Evolutionary conservation across 306 rosid genomes (phyloP).

Genomic region (Phaseolus lunatus): DNA sequence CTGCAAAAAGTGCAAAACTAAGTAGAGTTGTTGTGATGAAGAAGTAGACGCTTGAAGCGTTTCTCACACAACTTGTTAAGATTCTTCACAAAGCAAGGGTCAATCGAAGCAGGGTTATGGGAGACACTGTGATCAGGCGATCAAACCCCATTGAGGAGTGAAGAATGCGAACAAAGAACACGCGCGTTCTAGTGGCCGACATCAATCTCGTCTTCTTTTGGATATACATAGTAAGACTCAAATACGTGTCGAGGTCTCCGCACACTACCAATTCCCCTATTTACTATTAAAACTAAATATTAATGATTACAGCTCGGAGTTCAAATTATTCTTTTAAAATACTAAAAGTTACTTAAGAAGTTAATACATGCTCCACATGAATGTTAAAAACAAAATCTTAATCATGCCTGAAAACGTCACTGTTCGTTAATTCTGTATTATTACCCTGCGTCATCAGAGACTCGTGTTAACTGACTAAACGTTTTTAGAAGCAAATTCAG

Average conservation of each 20-base stretch:
- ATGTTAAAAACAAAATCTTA: neutral
- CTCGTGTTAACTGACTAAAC: too few relatives aligned
- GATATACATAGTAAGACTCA: neutral
- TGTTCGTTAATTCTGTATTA: too few relatives aligned
- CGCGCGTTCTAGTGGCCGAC: constrained; percentile 58
- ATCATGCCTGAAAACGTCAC: too few relatives aligned
- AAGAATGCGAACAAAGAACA: constrained; percentile 40
- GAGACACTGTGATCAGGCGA: constrained; percentile 44
- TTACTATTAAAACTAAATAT: neutral
- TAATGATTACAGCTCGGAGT: neutral
- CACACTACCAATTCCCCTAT: neutral
- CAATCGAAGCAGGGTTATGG: constrained; percentile 41
- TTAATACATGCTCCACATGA: too few relatives aligned
- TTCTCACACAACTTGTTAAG: constrained; percentile 30
- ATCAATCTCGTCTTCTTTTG: constrained; percentile 35
- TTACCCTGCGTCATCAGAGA: too few relatives aligned
- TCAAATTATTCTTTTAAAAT: too few relatives aligned
- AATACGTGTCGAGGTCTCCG: constrained; percentile 34
- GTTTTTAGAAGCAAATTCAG: too few relatives aligned
- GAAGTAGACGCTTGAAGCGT: constrained; percentile 29
- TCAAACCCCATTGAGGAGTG: constrained; percentile 5
- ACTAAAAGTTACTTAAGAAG: too few relatives aligned
- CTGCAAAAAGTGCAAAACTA: neutral
- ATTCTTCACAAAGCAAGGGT: constrained; percentile 30
- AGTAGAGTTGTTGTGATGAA: neutral